These are phyloP conservation scores for Talinum fruticosum DNA, from an alignment of 148 eudicot species.

Conservation along the genomic window DNA sequence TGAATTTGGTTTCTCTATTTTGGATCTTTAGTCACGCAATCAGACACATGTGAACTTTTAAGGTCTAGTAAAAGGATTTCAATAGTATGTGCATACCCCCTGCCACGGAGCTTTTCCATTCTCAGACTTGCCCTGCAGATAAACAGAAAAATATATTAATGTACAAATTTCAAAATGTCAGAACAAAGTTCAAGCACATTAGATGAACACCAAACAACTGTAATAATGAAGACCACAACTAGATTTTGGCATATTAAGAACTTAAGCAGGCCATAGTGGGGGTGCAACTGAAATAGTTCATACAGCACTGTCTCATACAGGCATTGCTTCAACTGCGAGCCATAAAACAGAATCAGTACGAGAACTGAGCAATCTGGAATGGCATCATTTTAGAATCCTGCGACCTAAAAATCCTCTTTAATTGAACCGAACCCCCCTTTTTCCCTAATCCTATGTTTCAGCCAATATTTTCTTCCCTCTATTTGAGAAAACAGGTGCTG, in stretches of 20 bases:
- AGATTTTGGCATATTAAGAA: neutral
- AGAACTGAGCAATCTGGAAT: neutral
- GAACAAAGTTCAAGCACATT: neutral
- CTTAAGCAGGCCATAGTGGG: neutral
- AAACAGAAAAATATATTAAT: neutral
- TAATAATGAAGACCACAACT: neutral
- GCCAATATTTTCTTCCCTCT: neutral
- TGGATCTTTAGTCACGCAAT: neutral
- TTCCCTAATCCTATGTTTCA: too few relatives aligned
- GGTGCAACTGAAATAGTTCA: neutral
- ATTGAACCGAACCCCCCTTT: neutral
- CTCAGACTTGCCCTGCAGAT: constrained; percentile 64
- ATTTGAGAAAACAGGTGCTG: neutral
- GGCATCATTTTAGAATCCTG: neutral
- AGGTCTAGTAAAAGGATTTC: neutral
- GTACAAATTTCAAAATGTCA: neutral
- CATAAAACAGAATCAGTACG: neutral
- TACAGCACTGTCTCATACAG: neutral
- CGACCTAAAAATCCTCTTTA: neutral
- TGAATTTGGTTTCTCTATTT: neutral
- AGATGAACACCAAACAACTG: neutral
- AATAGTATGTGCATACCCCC: constrained; percentile 53
- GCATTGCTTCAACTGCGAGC: neutral
- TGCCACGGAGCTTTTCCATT: constrained; percentile 90
- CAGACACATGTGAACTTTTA: too few relatives aligned